Evolutionary conservation across 2,329 filamentous ascomycete species (phyloP).

Genomic region (Neurospora sp.): DNA sequence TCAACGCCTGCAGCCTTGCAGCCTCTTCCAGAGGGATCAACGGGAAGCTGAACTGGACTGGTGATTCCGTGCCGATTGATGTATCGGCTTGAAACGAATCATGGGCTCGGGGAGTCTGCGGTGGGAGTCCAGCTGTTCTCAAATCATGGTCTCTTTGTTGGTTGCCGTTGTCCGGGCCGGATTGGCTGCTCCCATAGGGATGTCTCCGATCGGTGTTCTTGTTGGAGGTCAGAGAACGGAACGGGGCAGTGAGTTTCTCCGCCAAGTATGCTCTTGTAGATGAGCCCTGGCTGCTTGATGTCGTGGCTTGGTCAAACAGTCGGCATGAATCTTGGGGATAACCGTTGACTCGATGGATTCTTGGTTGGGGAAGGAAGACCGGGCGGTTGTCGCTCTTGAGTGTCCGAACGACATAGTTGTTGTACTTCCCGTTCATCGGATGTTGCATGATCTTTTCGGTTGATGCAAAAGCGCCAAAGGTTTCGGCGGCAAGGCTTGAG

Average conservation of each 20-base stretch:
- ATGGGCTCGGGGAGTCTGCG: not conserved
- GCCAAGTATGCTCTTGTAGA: constrained; percentile 7
- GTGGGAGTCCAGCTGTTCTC: not conserved
- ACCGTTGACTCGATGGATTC: constrained; percentile 24
- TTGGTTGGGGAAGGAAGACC: constrained; percentile 21
- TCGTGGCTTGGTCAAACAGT: constrained; percentile 9
- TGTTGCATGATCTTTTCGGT: constrained; percentile 21
- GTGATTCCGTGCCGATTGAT: constrained; percentile 5
- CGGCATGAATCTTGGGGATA: constrained; percentile 17
- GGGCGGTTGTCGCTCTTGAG: constrained; percentile 18
- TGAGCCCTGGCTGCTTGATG: constrained; percentile 10
- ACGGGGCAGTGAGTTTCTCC: constrained; percentile 11
- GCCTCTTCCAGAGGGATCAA: constrained; percentile 24
- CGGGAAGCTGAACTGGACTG: constrained; percentile 21
- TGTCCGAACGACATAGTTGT: constrained; percentile 5
- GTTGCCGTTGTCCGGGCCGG: not conserved
- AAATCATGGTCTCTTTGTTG: not conserved
- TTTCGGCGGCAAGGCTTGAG: constrained; percentile 19
- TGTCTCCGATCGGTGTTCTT: not conserved
- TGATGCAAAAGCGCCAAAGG: constrained; percentile 17
- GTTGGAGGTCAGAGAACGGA: constrained; percentile 1
- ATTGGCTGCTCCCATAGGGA: not conserved
- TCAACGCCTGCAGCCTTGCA: constrained; percentile 19
- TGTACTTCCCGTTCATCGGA: constrained; percentile 8
- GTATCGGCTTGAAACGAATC: constrained; percentile 1